Conservation (phyloP, 2,329 filamentous ascomycete genomes). For the Fusarium duplospermum region DNA sequence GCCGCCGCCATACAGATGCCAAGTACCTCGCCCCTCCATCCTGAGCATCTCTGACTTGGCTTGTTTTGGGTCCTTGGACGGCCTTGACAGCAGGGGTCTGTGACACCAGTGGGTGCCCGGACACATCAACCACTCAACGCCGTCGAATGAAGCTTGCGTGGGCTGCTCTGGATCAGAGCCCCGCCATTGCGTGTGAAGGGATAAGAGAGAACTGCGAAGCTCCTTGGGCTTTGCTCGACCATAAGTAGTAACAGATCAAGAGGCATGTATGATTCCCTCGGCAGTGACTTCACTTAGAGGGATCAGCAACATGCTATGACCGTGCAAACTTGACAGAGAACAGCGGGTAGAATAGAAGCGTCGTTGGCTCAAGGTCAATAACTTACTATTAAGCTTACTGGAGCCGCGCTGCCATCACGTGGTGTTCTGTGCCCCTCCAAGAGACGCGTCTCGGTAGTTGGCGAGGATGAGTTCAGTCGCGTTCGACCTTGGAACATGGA, state of each 20-base stretch:
- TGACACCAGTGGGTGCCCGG: conserved; percentile 28
- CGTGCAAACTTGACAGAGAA: neutral
- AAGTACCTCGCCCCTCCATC: conserved; percentile 41
- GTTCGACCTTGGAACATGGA: neutral
- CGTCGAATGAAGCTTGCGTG: conserved; percentile 35
- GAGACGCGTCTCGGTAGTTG: neutral
- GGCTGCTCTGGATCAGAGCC: conserved; percentile 19
- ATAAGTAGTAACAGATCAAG: neutral
- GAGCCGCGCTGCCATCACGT: conserved; percentile 2
- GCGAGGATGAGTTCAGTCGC: neutral
- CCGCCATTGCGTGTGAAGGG: conserved; percentile 27
- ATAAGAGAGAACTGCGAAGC: conserved; percentile 23
- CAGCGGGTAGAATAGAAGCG: neutral
- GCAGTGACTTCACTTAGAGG: neutral
- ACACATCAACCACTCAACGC: conserved; percentile 14
- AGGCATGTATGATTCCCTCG: neutral
- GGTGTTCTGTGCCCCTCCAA: neutral
- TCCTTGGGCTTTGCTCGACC: neutral
- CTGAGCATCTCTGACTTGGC: conserved; percentile 1
- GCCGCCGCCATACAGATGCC: conserved; percentile 6
- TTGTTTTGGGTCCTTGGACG: conserved; percentile 1
- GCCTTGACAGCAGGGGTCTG: conserved; percentile 36
- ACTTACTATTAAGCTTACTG: conserved; percentile 7
- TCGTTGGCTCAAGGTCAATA: neutral
- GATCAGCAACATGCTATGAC: neutral